Conservation (phyloP, 1,284 basidiomycete genomes). For the Heterobasidion annosum region DNA sequence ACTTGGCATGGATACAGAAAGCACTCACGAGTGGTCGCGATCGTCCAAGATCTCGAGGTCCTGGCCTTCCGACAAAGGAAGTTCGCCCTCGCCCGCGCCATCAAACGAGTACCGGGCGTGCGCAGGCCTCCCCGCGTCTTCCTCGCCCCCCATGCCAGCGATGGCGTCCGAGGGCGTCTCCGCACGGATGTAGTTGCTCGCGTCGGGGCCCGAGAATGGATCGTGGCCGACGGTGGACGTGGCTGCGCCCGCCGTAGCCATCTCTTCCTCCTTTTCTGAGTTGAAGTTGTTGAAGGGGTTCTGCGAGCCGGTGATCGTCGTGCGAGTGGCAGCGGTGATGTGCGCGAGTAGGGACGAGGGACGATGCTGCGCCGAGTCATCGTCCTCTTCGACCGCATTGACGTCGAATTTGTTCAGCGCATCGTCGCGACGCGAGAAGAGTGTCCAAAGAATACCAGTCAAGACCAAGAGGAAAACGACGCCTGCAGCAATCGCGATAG, state of each 20-base stretch:
- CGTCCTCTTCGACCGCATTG: conserved; percentile 58
- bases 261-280: conserved; percentile 43
- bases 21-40: conserved; percentile 65
- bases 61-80: conserved; percentile 58
- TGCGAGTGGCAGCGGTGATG: conserved; percentile 80
- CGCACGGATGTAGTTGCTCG: conserved; percentile 63
- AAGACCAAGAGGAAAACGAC: conserved; percentile 89
- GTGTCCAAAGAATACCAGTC: conserved; percentile 83
- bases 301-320: conserved; percentile 57
- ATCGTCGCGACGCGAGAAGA: conserved; percentile 74
- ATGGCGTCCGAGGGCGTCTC: conserved; percentile 72
- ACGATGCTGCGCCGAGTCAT: conserved; percentile 62
- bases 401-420: conserved; percentile 49
- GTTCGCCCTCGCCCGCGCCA: conserved; percentile 68
- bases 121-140: conserved; percentile 62
- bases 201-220: conserved; percentile 57
- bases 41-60: conserved; percentile 75
- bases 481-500: conserved; percentile 93
- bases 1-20: conserved; percentile 2
- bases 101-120: conserved; percentile 77
- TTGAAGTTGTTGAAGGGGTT: conserved; percentile 40
- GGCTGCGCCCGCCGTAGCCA: conserved; percentile 16
- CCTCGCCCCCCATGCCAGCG: conserved; percentile 42
- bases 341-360: conserved; percentile 78
- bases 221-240: conserved; percentile 29